A percentile compares a stretch with the other conserved stretches of the same genome.
These are phyloP conservation scores for Penicillium sp. DNA, from an alignment of 2,329 filamentous ascomycete species.

Conservation along the genomic window DNA sequence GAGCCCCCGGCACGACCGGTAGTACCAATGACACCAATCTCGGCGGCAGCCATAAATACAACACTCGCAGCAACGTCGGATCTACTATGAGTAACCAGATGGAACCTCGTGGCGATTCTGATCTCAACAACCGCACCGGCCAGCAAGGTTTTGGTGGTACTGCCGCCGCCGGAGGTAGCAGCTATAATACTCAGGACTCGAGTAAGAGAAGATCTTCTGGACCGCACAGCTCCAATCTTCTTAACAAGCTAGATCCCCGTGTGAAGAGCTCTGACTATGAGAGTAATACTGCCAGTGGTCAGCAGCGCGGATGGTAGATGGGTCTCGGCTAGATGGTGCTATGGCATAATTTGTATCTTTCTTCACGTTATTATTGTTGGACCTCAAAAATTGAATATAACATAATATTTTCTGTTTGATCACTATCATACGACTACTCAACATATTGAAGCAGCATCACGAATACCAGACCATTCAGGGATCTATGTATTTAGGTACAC, in stretches of 20 bases:
- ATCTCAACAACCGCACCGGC: slow-evolving; percentile 39
- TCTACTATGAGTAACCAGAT: slow-evolving; percentile 52
- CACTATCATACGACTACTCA: no score
- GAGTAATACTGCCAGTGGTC: slow-evolving; percentile 2
- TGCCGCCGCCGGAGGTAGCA: slow-evolving; percentile 16
- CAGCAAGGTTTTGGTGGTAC: slow-evolving; percentile 16
- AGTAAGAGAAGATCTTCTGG: slow-evolving; percentile 33
- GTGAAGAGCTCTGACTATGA: slow-evolving; percentile 19
- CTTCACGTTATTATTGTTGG: no score
- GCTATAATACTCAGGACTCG: slow-evolving; percentile 15
- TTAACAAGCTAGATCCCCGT: slow-evolving; percentile 47
- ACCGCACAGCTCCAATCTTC: slow-evolving; percentile 48
- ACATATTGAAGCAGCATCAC: no score
- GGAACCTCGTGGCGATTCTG: slow-evolving; percentile 60
- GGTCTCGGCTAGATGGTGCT: neutral
- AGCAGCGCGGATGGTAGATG: slow-evolving; percentile 21
- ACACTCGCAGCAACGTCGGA: slow-evolving; percentile 37
- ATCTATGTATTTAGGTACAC: no score
- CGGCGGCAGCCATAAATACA: slow-evolving; percentile 1
- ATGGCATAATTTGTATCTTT: no score
- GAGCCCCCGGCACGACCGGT: neutral
- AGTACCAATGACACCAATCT: neutral
- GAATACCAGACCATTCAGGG: no score
- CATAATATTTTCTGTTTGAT: no score
- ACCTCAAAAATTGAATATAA: no score